Percentiles rank a stretch among this genome's conserved stretches.
Evolutionary conservation across 352 stramenopile genomes (phyloP).

Genomic region (Globisporangium okanoganense): DNA sequence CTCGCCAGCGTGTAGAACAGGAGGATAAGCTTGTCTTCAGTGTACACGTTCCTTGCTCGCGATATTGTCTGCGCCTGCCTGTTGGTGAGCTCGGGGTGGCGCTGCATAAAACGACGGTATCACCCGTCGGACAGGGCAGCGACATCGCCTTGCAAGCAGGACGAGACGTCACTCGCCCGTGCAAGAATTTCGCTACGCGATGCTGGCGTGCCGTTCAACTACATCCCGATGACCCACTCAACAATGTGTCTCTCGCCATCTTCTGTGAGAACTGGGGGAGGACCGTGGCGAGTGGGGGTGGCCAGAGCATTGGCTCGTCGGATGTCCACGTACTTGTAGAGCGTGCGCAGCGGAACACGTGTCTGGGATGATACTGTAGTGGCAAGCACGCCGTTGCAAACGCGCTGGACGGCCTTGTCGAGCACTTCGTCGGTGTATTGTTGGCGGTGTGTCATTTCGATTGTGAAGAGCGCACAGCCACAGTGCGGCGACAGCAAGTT

Average conservation of each 20-base stretch:
- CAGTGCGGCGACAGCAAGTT: background rate
- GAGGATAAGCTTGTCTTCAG: background rate
- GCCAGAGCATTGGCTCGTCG: background rate
- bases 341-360: background rate
- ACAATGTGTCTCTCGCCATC: background rate
- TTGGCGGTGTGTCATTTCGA: background rate
- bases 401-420: too few species aligned
- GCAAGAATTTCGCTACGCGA: background rate
- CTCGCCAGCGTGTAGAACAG: background rate
- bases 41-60: constrained; percentile 1
- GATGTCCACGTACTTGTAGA: constrained; percentile 1
- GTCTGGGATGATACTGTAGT: background rate
- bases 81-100: background rate
- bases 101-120: background rate
- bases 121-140: background rate
- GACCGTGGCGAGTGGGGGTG: background rate
- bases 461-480: background rate
- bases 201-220: background rate
- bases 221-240: background rate
- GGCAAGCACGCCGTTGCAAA: background rate
- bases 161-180: background rate
- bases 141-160: background rate
- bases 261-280: background rate
- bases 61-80: background rate
- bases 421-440: too few species aligned